Evolutionary conservation across 2,329 filamentous ascomycete species (phyloP), one percentile per base, ranked within the genome.

Genomic region (Aspergillus sojae): DNA sequence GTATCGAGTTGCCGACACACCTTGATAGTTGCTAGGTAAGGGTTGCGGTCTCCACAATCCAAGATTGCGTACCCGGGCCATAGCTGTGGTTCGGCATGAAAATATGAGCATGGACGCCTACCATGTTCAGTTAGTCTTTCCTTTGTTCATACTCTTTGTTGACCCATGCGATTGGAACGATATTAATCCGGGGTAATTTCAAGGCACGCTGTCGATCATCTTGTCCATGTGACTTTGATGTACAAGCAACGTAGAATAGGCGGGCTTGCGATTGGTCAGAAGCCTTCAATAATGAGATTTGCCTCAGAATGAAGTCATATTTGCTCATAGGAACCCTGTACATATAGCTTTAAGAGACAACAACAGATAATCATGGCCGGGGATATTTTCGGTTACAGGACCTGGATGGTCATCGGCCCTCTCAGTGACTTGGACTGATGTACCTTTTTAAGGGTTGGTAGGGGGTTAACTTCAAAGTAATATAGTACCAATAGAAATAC

Each of bases 281-380:
- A 16, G 30, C 21, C 14, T 36, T 21, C 52, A 53, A 34, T 9
- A 10, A 23, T 32, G 9, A 21, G 23, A 23, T 14, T 54, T 21
- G 52, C 52, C 52, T 54, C 52, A 21, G 32, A 12, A 36, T 54
- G 52, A 55, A 55, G 32, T 55, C 52, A 55, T 55, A 10, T 39
- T 55, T 23, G 52, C 34, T 39, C 21, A 9, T 26, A 14, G 4
- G 5, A 21, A 39, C 14, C n/a, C 21, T 39, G 52, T 36, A 36
- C 11, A 14, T 39, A 39, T 26, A 19, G 10, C n/a, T 21, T 28
- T 5, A 14, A 23, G 14, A 21, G 43, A 46, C 43, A 46, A 21
- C 43, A 23, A 46, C 21, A 23, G 19, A 46, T 11, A n/a, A 43
- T 19, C 12, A 43, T 23, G 39, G 19, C 9, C 19, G 19, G 39